These are phyloP conservation scores for Clavispora santaluciae DNA, from an alignment of 805 yeast genomes.

Conservation along the genomic window DNA sequence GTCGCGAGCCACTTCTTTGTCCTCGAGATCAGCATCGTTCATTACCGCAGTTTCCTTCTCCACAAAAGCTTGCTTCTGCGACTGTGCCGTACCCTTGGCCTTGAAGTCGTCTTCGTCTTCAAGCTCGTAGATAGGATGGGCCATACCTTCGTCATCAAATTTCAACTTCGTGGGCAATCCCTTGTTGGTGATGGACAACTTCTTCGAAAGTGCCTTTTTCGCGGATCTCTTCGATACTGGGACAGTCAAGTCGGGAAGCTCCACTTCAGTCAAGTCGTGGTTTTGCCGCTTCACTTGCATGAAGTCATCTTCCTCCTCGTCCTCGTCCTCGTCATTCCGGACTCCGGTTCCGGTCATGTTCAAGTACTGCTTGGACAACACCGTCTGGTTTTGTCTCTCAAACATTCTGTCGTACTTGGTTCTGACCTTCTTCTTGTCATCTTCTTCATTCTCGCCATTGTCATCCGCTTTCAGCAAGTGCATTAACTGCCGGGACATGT, in stretches of 20 bases:
- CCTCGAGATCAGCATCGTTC: slow-evolving; percentile 69
- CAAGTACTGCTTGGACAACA: slow-evolving; percentile 81
- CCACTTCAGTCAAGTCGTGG: slow-evolving; percentile 63
- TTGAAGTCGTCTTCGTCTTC: slow-evolving; percentile 85
- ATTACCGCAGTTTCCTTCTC: slow-evolving; percentile 61
- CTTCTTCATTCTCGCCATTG: slow-evolving; percentile 58
- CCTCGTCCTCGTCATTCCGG: slow-evolving; percentile 34
- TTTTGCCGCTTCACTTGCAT: slow-evolving; percentile 74
- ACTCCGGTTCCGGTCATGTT: slow-evolving; percentile 53
- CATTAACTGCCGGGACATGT: slow-evolving; percentile 67
- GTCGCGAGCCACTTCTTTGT: slow-evolving; percentile 69
- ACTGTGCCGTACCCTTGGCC: slow-evolving; percentile 63
- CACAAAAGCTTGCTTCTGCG: slow-evolving; percentile 66
- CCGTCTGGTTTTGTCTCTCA: slow-evolving; percentile 89
- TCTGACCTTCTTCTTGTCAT: slow-evolving; percentile 46
- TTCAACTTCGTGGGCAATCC: slow-evolving; percentile 73
- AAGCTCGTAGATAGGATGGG: slow-evolving; percentile 88
- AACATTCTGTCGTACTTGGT: slow-evolving; percentile 96
- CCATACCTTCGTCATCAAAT: slow-evolving; percentile 91
- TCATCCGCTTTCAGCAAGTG: slow-evolving; percentile 46
- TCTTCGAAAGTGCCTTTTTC: slow-evolving; percentile 84
- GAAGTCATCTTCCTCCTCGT: slow-evolving; percentile 63
- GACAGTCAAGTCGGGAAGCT: slow-evolving; percentile 52
- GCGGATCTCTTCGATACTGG: slow-evolving; percentile 80
- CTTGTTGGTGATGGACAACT: slow-evolving; percentile 54